A percentile compares a stretch with the other conserved stretches of the same genome.
phyloP scores from a whole-genome alignment of 495 filamentous ascomycete genomes.

The Podospora pseudocomata region DNA sequence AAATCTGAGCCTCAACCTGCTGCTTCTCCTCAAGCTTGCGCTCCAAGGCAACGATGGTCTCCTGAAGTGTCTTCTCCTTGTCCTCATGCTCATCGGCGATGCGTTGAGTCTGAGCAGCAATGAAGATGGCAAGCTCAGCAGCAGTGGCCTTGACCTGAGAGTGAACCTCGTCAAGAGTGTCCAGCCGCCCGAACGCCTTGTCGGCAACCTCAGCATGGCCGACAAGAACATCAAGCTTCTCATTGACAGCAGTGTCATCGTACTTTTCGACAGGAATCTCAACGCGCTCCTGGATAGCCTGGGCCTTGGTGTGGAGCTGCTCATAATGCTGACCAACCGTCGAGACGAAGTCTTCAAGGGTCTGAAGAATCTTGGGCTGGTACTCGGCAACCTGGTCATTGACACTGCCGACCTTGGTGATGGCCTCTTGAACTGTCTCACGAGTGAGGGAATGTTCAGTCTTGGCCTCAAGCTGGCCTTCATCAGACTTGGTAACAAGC shows the following conservation, averaged over 20 bases:
- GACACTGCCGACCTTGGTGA: constrained; percentile 68
- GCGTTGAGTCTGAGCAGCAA: constrained; percentile 71
- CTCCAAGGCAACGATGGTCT: constrained; percentile 76
- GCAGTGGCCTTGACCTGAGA: constrained; percentile 84
- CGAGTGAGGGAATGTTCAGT: constrained; percentile 72
- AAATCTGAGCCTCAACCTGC: constrained; percentile 69
- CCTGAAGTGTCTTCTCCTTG: constrained; percentile 75
- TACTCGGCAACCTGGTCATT: constrained; percentile 73
- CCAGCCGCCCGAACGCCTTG: constrained; percentile 58
- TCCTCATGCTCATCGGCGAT: constrained; percentile 76
- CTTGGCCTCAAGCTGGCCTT: constrained; percentile 66
- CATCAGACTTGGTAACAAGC: constrained; percentile 71
- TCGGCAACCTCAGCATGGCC: constrained; percentile 57
- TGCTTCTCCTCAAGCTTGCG: constrained; percentile 73
- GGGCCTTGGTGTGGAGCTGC: constrained; percentile 51
- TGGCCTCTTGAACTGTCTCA: constrained; percentile 66
- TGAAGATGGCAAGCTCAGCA: constrained; percentile 78
- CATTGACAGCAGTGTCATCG: constrained; percentile 63
- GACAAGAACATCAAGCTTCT: constrained; percentile 83
- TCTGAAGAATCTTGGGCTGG: constrained; percentile 78
- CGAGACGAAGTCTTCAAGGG: constrained; percentile 75
- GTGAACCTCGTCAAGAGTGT: constrained; percentile 84
- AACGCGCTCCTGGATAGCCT: constrained; percentile 52
- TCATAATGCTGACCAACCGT: constrained; percentile 81
- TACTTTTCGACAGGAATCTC: constrained; percentile 48